Base-by-base conservation (phyloP, 78 protist genomes). In the Dictyostelium capitatum region DNA sequence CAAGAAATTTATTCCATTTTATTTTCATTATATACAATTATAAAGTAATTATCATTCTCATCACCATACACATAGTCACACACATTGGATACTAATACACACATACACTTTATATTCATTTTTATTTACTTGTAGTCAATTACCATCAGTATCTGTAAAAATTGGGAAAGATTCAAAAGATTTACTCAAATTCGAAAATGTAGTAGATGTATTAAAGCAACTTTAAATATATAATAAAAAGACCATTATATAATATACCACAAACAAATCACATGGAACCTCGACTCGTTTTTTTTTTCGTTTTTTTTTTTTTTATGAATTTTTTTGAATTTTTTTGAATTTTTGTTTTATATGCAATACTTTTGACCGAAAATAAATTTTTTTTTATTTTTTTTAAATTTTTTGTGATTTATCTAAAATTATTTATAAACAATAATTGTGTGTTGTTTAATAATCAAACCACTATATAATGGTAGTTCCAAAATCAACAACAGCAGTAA, bases 1-100 rank as follows among this genome's bases (percentile, higher is more conserved):
- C 72, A 62, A 62, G 72, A 62, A 62, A 62, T 62, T 62, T 62
- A 25, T 62, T 25, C 72, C 23, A 62, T 62, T 28, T 62, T 62
- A 62, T 62, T 62, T 62, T 23, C 72, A 62, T 62, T 62, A 62
- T 62, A 62, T 62, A 62, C 30, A 25, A 62, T 62, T 25, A 62
- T 62, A 62, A 62, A 62, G 72, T 62, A 62, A 62, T 56, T 56
- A 20, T 56, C 19, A 8, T 25, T 59, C 20, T 57, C 6, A 15
- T 59, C 43, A 37, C 43, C 43, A 37, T 37, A 37, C 43, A 37
- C 43, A 37, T 37, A 48, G 53, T 9, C 8, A 48, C 8, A 8
- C 8, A 12, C 56, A 51, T 4, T 14, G 1, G 56, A 4, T 51
- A 14, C 15, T 51, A 51, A 51, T 1, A 51, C 56, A 1, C 56